phyloP scores from a whole-genome alignment of 2,329 filamentous ascomycete genomes.

The Neoscytalidium dimidiatum region DNA sequence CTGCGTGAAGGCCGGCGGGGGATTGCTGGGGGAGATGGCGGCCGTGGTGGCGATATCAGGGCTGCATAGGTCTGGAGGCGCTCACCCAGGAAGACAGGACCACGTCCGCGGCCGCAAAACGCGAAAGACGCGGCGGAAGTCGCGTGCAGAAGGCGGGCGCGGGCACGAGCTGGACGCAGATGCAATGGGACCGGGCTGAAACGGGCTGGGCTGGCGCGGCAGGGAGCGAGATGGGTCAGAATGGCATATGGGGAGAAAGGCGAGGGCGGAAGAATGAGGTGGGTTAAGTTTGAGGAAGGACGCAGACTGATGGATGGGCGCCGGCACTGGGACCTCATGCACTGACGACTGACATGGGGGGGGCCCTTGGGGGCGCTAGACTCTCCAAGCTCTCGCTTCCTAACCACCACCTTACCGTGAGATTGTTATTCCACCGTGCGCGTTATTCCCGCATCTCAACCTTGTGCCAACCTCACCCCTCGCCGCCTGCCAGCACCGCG shows the following conservation, averaged over 20 bases:
- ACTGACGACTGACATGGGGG: conserved; percentile 13
- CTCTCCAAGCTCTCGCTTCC: conserved; percentile 18
- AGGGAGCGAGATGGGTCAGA: background rate
- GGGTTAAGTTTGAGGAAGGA: conserved; percentile 11
- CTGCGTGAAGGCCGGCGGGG: background rate
- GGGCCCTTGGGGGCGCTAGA: conserved; percentile 18
- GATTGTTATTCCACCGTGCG: background rate
- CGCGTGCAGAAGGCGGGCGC: conserved; percentile 15
- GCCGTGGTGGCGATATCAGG: conserved; percentile 20
- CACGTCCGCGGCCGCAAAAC: conserved; percentile 19
- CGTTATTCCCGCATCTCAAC: conserved; percentile 6
- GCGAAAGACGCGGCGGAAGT: conserved; percentile 13
- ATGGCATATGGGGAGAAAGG: background rate
- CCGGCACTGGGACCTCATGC: conserved; percentile 15
- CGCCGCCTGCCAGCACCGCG: background rate
- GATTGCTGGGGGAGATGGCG: background rate
- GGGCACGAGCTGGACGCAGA: background rate
- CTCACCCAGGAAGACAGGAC: conserved; percentile 14
- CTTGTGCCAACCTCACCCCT: conserved; percentile 15
- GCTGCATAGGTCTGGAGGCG: conserved; percentile 19
- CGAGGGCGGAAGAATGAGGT: conserved; percentile 4
- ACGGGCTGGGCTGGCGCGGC: background rate
- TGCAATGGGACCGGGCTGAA: background rate
- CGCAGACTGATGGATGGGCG: conserved; percentile 15
- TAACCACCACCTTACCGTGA: background rate